phyloP scores from a whole-genome alignment of 345 rosid genomes.

The Hypericum perforatum region DNA sequence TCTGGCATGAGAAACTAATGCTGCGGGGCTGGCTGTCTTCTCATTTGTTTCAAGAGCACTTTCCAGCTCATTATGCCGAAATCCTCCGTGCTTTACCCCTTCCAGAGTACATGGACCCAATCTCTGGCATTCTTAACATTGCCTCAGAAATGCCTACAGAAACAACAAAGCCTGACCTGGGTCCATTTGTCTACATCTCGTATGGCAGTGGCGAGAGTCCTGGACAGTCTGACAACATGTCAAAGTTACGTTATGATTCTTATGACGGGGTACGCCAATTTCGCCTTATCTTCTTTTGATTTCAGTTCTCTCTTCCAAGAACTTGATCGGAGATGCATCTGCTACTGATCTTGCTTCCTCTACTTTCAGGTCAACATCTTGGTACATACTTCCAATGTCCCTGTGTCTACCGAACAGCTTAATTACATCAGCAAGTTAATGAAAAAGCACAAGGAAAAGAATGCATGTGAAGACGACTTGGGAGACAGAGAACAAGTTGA shows the following conservation, averaged over 20 bases:
- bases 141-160: slow-evolving; percentile 53
- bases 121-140: slow-evolving; percentile 53
- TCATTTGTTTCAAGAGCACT: slow-evolving; percentile 60
- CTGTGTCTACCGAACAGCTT: slow-evolving; percentile 66
- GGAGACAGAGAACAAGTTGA: slow-evolving; percentile 21
- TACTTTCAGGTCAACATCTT: slow-evolving; percentile 72
- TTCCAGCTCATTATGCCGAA: slow-evolving; percentile 71
- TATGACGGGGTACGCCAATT: slow-evolving; percentile 54
- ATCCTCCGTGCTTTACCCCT: slow-evolving; percentile 59
- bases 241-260: slow-evolving; percentile 54
- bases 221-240: slow-evolving; percentile 41
- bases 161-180: slow-evolving; percentile 43
- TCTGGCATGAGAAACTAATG: slow-evolving; percentile 65
- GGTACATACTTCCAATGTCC: slow-evolving; percentile 65
- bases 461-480: slow-evolving; percentile 17
- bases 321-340: not conserved
- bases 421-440: slow-evolving; percentile 63
- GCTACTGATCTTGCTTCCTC: slow-evolving; percentile 19
- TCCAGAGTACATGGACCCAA: slow-evolving; percentile 76
- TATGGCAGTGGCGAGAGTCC: slow-evolving; percentile 63
- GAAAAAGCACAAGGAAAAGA: slow-evolving; percentile 41
- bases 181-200: slow-evolving; percentile 72
- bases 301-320: too few species aligned
- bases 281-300: too few species aligned
- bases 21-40: slow-evolving; percentile 90